Evolutionary conservation across 163 green algal species (phyloP).

Genomic region (Scenedesmus sp.): DNA sequence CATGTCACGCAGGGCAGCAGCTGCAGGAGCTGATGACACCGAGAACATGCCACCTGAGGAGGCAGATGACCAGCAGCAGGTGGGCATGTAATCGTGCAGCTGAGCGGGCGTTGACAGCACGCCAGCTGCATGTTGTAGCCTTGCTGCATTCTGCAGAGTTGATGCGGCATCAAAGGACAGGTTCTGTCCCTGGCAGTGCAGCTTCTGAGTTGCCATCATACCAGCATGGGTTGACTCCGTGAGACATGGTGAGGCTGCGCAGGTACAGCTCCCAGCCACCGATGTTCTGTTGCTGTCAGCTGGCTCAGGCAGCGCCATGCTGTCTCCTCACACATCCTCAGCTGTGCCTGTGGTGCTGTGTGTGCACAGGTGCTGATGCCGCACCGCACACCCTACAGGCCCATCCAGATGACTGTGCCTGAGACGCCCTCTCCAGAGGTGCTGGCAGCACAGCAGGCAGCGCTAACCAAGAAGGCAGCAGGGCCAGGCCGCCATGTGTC

Average conservation of each 20-base stretch:
- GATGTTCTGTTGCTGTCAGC: too few relatives aligned
- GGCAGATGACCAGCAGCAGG: conserved; percentile 9
- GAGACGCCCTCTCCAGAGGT: conserved; percentile 86
- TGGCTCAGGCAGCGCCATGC: not conserved
- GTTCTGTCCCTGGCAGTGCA: too few relatives aligned
- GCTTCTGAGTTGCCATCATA: too few relatives aligned
- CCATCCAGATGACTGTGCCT: conserved; percentile 86
- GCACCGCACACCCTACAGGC: conserved; percentile 50
- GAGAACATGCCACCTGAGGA: conserved; percentile 49
- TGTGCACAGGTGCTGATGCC: conserved; percentile 52
- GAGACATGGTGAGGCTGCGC: too few relatives aligned
- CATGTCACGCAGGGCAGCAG: not conserved
- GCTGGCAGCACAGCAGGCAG: conserved; percentile 33
- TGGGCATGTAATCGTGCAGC: not conserved
- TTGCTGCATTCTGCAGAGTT: not conserved
- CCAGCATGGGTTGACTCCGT: too few relatives aligned
- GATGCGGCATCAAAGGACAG: too few relatives aligned
- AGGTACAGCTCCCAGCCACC: too few relatives aligned
- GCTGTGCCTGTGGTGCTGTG: not conserved
- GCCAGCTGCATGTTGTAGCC: not conserved
- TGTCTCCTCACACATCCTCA: not conserved
- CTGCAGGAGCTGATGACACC: not conserved
- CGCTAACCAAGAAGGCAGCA: not conserved
- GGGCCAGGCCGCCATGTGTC: conserved; percentile 72
- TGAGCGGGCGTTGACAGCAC: not conserved